Evolutionary conservation across 331 rosid genomes (phyloP), one percentile per base, ranked within the genome.

Genomic region (Phaseolus coccineus): DNA sequence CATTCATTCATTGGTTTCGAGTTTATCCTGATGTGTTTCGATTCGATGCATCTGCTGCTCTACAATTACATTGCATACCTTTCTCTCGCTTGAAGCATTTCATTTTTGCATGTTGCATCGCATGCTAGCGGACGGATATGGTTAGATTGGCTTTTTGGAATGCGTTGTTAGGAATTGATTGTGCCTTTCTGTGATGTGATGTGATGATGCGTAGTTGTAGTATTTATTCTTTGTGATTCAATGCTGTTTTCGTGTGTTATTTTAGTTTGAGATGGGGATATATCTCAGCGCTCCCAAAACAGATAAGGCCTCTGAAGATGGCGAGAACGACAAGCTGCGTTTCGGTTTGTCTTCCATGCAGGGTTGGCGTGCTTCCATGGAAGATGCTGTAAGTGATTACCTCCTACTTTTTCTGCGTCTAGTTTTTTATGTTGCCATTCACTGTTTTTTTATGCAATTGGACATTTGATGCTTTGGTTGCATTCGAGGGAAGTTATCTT

Each of bases 301-400:
- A 37, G 99, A 95, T n/a, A 93, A 95, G 88, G 87, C 81, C 42
- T 93, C 99, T 37, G 97, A 91, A 61, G 98, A 91, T 52, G 98
- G 98, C 10, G 97, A 87, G 84, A 93, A 88, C 61, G 90, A 76
- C 52, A 87, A 52, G 80, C 94, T 95, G 79, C 88, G 94, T 50
- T 95, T 46, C 0, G 98, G 98, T 28, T 55, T 88, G 64, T 93
- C 99, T 51, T 95, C 99, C 14, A 93, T 95, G 99, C 99, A 95
- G 85, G 99, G 99, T 13, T 93, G 99, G 98, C 94, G 99, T 77
- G 88, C 97, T 53, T 81, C 97, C 57, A 95, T 95, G 99, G 99
- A 95, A 84, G 99, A 95, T 87, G 97, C 99, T 80, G 99, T 95
- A 77, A 84, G 64, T 88, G 66, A 5, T 35, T 4, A 35, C 31